Evolutionary conservation across 768 basidiomycete genomes (phyloP).

Genomic region (Calocybe gangraenosa): DNA sequence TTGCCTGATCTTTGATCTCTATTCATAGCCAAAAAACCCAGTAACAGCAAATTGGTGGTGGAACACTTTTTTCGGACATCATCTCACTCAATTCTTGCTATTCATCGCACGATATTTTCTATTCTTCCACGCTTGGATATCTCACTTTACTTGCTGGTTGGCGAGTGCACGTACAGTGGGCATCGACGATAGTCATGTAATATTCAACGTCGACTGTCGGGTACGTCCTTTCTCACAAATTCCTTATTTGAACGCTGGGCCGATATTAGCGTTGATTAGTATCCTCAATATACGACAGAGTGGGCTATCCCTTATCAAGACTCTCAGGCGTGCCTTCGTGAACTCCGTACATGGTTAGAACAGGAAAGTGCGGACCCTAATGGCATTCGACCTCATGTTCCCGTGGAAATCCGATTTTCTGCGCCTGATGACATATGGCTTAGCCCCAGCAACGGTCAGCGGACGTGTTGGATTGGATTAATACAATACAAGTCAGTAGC

Average conservation of each 20-base stretch:
- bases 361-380: constrained; percentile 59
- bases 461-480: constrained; percentile 94
- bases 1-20: constrained; percentile 2
- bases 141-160: constrained; percentile 67
- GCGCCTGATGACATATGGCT: constrained; percentile 91
- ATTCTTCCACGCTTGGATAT: constrained; percentile 59
- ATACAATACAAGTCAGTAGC: constrained; percentile 87
- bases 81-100: constrained; percentile 79
- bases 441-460: constrained; percentile 76
- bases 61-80: constrained; percentile 70
- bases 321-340: constrained; percentile 63
- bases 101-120: constrained; percentile 69
- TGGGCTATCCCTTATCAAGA: constrained; percentile 83
- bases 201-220: constrained; percentile 93
- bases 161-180: constrained; percentile 47
- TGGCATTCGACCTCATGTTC: constrained; percentile 87
- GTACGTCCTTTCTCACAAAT: constrained; percentile 40
- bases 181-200: constrained; percentile 73
- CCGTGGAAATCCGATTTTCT: constrained; percentile 89
- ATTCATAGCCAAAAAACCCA: constrained; percentile 47
- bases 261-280: constrained; percentile 37
- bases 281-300: constrained; percentile 91
- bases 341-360: constrained; percentile 68
- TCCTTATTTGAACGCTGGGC: background rate
- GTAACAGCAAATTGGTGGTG: constrained; percentile 61